Evolutionary conservation across 768 basidiomycete genomes (phyloP).

Genomic region (Boletus subcaerulescens): DNA sequence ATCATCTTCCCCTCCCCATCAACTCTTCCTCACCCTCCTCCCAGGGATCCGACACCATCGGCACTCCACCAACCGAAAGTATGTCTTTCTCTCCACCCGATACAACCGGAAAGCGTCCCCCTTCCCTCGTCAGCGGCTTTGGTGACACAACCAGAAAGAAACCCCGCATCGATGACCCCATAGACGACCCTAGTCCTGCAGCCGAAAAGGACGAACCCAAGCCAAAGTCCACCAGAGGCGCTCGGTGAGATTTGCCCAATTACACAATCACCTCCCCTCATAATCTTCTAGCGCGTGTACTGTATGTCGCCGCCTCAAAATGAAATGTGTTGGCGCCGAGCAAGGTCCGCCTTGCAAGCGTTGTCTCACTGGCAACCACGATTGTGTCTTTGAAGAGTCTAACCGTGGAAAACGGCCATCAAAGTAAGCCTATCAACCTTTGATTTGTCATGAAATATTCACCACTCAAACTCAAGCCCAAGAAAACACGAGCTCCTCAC

Average conservation of each 20-base stretch:
- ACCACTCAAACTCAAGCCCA: conserved; percentile 32
- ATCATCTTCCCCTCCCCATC: conserved; percentile 53
- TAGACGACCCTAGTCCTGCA: conserved; percentile 47
- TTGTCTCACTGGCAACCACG: conserved; percentile 72
- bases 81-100: conserved; percentile 50
- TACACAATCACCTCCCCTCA: conserved; percentile 6
- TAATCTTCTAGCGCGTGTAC: conserved; percentile 70
- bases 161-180: conserved; percentile 53
- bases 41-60: conserved; percentile 72
- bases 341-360: conserved; percentile 91
- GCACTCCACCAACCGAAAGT: conserved; percentile 67
- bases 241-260: conserved; percentile 50
- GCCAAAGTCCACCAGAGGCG: conserved; percentile 84
- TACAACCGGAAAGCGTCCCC: conserved; percentile 64
- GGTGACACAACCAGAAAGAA: conserved; percentile 53
- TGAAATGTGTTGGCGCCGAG: conserved; percentile 91
- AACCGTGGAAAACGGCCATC: conserved; percentile 90
- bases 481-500: conserved; percentile 85
- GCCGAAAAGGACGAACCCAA: conserved; percentile 66
- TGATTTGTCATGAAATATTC: conserved; percentile 22
- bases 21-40: conserved; percentile 78
- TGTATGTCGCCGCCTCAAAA: conserved; percentile 87
- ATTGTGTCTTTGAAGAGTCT: conserved; percentile 96
- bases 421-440: conserved; percentile 48
- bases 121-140: conserved; percentile 40